Evolutionary conservation across 2,329 filamentous ascomycete genomes (phyloP).

Genomic region (Pseudogymnoascus sp.): DNA sequence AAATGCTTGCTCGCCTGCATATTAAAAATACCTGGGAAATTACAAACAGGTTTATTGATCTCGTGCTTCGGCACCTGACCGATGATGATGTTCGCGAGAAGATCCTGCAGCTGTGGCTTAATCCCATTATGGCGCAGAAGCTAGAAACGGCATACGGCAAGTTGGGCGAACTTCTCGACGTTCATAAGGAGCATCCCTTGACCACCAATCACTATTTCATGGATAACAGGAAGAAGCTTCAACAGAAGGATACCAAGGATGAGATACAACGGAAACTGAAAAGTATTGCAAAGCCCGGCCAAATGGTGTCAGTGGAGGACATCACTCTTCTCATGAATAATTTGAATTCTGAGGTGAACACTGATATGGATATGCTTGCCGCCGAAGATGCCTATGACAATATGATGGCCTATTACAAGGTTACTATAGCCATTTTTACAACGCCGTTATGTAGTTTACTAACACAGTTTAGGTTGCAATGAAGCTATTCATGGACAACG

Average conservation of each 20-base stretch:
- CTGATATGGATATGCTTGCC: conserved; percentile 16
- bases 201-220: conserved; percentile 15
- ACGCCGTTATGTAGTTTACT: neutral
- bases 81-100: neutral
- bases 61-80: conserved; percentile 14
- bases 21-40: conserved; percentile 15
- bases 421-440: conserved; percentile 4
- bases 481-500: conserved; percentile 20
- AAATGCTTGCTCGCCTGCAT: conserved; percentile 11
- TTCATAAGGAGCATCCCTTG: conserved; percentile 18
- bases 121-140: conserved; percentile 12
- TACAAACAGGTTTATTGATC: conserved; percentile 13
- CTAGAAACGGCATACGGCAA: conserved; percentile 14
- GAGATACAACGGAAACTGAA: conserved; percentile 5
- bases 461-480: conserved; percentile 16
- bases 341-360: neutral
- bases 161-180: conserved; percentile 16
- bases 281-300: neutral
- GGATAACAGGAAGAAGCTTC: conserved; percentile 12
- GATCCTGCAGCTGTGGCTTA: conserved; percentile 13
- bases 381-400: conserved; percentile 17
- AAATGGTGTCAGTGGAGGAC: conserved; percentile 6
- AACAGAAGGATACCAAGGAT: conserved; percentile 5
- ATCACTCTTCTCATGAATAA: conserved; percentile 8
- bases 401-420: conserved; percentile 20